Evolutionary conservation across 176 grass and related monocot genomes (phyloP), one percentile per base, ranked within the genome.

Genomic region (Aegilops speltoides): DNA sequence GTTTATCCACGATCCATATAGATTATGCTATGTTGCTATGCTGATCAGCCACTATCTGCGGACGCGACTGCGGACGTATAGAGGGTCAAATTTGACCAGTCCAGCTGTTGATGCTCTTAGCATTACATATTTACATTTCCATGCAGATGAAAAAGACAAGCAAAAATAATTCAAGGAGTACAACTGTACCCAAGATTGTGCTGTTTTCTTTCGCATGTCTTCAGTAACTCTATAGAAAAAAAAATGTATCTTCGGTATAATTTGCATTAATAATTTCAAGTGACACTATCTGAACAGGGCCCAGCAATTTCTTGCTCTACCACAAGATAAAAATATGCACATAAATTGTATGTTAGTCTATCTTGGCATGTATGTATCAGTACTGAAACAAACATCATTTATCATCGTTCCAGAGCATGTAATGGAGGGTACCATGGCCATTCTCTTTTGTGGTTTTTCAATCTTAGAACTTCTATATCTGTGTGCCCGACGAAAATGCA

Each of bases 261-360:
- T 52, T 33, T 52, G 79, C 26, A 68, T 34, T 31, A 34, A 31
- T 45, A 62, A 24, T 62, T 60, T 84, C 54, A 46, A 6, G 23
- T 60, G 50, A 41, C 54, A 83, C 48, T 16, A 59, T 64, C 33
- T 68, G n/a, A 86, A 81, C 24, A 45, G 69, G 69, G 67, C 54
- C 41, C 25, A 52, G 28, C 48, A 46, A 20, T 28, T 46, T 28
- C 14, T 76, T 46, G 48, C 46, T 29, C 43, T 76, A 76, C 41
- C 3, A 15, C 15, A 76, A 48, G 22, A 75, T 74, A 75, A 24
- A 75, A 75, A 11, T 48, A 28, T 28, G 40, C 14, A 25, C 38
- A 43, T 10, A 72, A 8, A 73, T 73, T 74, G 16, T 25, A 46
- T 46, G 38, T 17, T 41, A 73, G 37, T 73, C 12, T 45, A 73